Base-by-base conservation (phyloP, 257 asterid species). In the Parsonsia alboflavescens region DNA sequence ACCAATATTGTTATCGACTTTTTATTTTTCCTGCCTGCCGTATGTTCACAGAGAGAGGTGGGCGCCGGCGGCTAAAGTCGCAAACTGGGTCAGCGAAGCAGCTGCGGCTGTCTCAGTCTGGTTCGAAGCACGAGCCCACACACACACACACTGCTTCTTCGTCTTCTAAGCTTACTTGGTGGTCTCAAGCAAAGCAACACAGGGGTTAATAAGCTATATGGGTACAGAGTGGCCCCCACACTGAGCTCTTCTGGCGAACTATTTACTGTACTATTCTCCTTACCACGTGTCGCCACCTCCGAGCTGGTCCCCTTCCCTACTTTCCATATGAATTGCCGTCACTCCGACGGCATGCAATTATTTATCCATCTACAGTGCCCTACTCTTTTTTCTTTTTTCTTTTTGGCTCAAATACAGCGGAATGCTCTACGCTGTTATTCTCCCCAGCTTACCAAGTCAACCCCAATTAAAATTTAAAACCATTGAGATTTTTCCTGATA, bases 251-350 rank as follows among this genome's bases (percentile, higher is more conserved):
- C 46, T 42, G 46, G 46, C 9, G 46, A 5, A 42, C 46, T 42
- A 7, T 42, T 42, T 3, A 33, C 39, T 1, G 39, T 33, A 33
- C 39, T 64, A 19, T 56, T 69, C 28, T 71, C 46, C 71, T 33
- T 17, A 49, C 71, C 80, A 70, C 76, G 72, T 76, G 80, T 76
- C 80, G 48, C 21, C 56, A 70, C 65, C 16, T 70, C 22, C 53
- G 10, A 45, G 9, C 13, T 33, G 76, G 76, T 76, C 76, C 72
- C 75, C 80, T 10, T 39, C 76, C 76, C 36, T 49, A 16, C 21
- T 71, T 77, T 54, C 36, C 48, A 19, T 50, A 22, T 66, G 50
- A 46, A 42, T 54, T 78, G 82, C 85, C 85, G 79, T 77, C 82
- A 64, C 75, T 74, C n/a, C 75, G 44, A 74, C 73, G 80, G 68